A percentile compares a stretch with the other conserved stretches of the same genome.
These are phyloP conservation scores for Daedalea quercina DNA, from an alignment of 768 basidiomycete species.

Conservation along the genomic window DNA sequence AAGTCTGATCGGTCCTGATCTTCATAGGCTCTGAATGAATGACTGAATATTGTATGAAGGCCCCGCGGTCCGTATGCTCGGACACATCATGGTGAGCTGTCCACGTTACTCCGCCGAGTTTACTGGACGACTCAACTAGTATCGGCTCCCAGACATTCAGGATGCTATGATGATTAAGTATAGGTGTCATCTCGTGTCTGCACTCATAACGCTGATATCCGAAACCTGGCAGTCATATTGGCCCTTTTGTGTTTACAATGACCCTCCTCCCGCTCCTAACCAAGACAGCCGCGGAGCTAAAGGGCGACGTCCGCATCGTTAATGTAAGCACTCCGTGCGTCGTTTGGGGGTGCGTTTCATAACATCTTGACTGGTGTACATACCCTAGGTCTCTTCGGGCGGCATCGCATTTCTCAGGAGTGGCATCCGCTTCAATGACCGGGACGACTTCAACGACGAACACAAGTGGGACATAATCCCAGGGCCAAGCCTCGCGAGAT, in stretches of 20 bases:
- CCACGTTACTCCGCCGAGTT: background rate
- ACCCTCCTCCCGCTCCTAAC: constrained; percentile 25
- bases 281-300: constrained; percentile 18
- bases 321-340: constrained; percentile 12
- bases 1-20: too few species aligned
- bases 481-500: constrained; percentile 6
- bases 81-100: constrained; percentile 5
- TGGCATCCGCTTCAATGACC: constrained; percentile 22
- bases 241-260: constrained; percentile 22
- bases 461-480: constrained; percentile 16
- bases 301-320: constrained; percentile 26
- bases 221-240: constrained; percentile 19
- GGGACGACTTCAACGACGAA: constrained; percentile 29
- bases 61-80: constrained; percentile 11
- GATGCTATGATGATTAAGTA: constrained; percentile 36
- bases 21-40: too few species aligned
- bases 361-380: too few species aligned
- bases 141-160: constrained; percentile 25
- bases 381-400: constrained; percentile 11
- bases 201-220: too few species aligned
- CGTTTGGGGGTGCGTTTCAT: too few species aligned
- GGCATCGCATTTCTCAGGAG: constrained; percentile 11
- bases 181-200: background rate
- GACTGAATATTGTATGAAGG: constrained; percentile 9
- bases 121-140: background rate